phyloP scores from a whole-genome alignment of 148 eudicot genomes.

The Nepenthes gracilis region DNA sequence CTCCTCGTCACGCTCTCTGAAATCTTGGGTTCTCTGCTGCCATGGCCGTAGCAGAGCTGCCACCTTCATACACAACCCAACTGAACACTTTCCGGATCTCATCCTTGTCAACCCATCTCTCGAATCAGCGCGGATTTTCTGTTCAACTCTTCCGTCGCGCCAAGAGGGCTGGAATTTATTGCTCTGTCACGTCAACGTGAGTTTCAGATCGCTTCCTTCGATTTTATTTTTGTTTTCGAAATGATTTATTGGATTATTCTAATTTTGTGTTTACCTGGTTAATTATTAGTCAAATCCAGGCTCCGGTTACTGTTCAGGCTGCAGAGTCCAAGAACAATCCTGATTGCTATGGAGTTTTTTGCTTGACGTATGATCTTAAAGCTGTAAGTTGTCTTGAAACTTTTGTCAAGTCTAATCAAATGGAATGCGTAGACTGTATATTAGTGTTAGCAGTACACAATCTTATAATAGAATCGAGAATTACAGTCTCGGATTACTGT shows the following conservation, averaged over 20 bases:
- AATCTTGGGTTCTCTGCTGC: constrained; percentile 6
- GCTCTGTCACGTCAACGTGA: constrained; percentile 65
- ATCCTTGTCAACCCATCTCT: constrained; percentile 22
- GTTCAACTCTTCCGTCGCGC: constrained; percentile 16
- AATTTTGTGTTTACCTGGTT: neutral
- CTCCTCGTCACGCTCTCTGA: too few species aligned
- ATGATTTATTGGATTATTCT: neutral
- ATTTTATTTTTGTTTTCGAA: too few species aligned
- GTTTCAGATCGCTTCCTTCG: neutral
- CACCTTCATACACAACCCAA: constrained; percentile 26
- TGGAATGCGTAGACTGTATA: too few species aligned
- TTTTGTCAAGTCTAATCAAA: too few species aligned
- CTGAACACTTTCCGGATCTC: constrained; percentile 31
- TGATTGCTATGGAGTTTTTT: constrained; percentile 91
- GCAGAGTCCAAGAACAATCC: constrained; percentile 30
- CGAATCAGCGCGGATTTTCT: constrained; percentile 15
- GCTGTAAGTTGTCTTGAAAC: constrained; percentile 40
- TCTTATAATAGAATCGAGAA: too few species aligned
- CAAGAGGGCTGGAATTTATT: constrained; percentile 24
- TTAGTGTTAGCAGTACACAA: too few species aligned
- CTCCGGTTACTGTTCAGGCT: constrained; percentile 29
- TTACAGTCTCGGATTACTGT: too few species aligned
- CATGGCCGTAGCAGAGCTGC: constrained; percentile 73
- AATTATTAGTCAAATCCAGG: constrained; percentile 47
- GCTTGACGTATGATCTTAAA: constrained; percentile 89